phyloP scores from a whole-genome alignment of 129 eudicot genomes.

The Pittosporum tobira region DNA sequence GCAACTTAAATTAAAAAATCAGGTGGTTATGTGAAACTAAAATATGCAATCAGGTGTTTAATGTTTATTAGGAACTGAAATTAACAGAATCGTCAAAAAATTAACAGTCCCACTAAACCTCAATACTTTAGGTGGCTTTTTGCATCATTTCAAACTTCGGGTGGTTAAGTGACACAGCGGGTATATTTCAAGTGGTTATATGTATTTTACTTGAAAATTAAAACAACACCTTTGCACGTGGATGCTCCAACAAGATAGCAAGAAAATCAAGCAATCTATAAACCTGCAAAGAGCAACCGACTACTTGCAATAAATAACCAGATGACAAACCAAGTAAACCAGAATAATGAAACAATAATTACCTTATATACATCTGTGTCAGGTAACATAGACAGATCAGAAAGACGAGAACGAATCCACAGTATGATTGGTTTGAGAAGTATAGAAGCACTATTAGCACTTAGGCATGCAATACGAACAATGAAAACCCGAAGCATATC shows the following conservation, averaged over 20 bases:
- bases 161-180: no score
- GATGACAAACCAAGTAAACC: slow-evolving; percentile 3
- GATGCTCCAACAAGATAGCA: slow-evolving; percentile 76
- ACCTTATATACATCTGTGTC: slow-evolving; percentile 82
- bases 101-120: no score
- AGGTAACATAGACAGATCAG: slow-evolving; percentile 36
- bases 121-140: no score
- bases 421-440: slow-evolving; percentile 63
- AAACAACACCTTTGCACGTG: slow-evolving; percentile 60
- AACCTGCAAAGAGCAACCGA: slow-evolving; percentile 38
- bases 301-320: slow-evolving; percentile 4
- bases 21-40: no score
- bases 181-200: no score
- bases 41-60: no score
- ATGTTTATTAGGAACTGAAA: no score
- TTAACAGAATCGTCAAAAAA: neutral
- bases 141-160: no score
- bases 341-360: slow-evolving; percentile 8
- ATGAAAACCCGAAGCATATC: slow-evolving; percentile 80
- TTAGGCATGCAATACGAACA: slow-evolving; percentile 61
- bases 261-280: slow-evolving; percentile 67
- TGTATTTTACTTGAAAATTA: no score
- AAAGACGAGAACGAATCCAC: slow-evolving; percentile 45
- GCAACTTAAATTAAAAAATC: no score
- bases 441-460: slow-evolving; percentile 46